Percentiles rank a stretch among this genome's conserved stretches.
Conservation (phyloP, 768 basidiomycete genomes). For the Grammothele lineata region DNA sequence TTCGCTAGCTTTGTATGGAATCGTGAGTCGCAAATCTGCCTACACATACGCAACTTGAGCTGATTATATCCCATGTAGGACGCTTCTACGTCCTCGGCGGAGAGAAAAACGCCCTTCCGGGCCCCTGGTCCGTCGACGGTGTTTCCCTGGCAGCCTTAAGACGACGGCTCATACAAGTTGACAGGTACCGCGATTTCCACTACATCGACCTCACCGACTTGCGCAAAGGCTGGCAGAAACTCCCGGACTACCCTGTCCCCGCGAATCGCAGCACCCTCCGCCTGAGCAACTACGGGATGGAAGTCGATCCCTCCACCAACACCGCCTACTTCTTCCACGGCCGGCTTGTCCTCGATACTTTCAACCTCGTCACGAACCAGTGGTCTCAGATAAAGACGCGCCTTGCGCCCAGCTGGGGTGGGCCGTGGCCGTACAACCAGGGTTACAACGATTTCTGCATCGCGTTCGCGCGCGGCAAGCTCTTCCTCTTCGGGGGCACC, state of each 20-base stretch:
- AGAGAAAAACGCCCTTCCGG: too few species aligned
- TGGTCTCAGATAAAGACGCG: constrained; percentile 31
- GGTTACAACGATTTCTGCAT: constrained; percentile 12
- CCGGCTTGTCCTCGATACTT: constrained; percentile 25
- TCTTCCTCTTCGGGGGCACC: constrained; percentile 38
- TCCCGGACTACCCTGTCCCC: constrained; percentile 10
- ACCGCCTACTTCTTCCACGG: constrained; percentile 36
- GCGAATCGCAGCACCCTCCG: not conserved
- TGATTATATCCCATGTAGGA: too few species aligned
- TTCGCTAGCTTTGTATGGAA: constrained; percentile 22
- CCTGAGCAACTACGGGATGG: constrained; percentile 12
- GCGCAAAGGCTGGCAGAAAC: constrained; percentile 14
- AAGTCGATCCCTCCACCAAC: not conserved
- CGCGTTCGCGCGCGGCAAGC: constrained; percentile 24
- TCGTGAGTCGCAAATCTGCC: constrained; percentile 7
- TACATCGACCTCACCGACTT: constrained; percentile 17
- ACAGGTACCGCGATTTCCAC: constrained; percentile 13
- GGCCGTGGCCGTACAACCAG: constrained; percentile 15
- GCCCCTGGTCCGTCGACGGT: constrained; percentile 3
- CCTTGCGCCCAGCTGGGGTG: constrained; percentile 7
- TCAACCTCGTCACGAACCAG: constrained; percentile 32
- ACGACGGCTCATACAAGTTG: constrained; percentile 9
- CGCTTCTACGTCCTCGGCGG: too few species aligned
- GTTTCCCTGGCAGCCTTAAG: constrained; percentile 14
- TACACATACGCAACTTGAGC: not conserved